Evolutionary conservation across 208 protist species (phyloP).

Genomic region (Acanthamoeba culbertsoni): DNA sequence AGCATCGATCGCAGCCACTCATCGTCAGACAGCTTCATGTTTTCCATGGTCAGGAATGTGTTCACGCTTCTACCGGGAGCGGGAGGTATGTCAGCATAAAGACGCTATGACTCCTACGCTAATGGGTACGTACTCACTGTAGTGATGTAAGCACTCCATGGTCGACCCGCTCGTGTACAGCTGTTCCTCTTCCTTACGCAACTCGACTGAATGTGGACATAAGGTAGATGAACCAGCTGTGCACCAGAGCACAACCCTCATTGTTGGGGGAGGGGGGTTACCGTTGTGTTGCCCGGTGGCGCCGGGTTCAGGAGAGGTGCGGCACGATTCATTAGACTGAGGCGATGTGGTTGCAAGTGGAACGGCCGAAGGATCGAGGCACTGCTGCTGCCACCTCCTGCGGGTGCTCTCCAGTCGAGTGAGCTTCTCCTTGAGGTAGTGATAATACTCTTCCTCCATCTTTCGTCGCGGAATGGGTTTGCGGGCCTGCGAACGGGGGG

Average conservation of each 20-base stretch:
- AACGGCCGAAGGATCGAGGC: neutral
- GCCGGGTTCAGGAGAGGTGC: no score
- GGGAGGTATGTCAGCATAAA: neutral
- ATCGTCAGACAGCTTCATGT: neutral
- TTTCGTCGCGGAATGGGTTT: neutral
- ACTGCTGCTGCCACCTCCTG: neutral
- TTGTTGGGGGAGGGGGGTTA: no score
- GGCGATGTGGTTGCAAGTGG: neutral
- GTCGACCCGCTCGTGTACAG: neutral
- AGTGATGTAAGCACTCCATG: neutral
- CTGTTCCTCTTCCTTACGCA: neutral
- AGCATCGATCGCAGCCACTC: neutral
- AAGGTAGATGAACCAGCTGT: no score
- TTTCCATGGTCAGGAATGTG: neutral
- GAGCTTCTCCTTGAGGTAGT: conserved; percentile 2
- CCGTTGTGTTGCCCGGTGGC: no score
- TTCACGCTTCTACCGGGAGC: neutral
- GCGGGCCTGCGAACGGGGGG: neutral
- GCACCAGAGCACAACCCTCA: no score
- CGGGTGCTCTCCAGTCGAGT: neutral
- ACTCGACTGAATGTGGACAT: neutral
- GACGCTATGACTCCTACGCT: neutral
- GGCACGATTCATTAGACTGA: no score
- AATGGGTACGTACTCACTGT: neutral
- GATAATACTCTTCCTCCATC: neutral